Evolutionary conservation across 768 basidiomycete genomes (phyloP), one percentile per base, ranked within the genome.

Genomic region (Suillus cothurnatus): DNA sequence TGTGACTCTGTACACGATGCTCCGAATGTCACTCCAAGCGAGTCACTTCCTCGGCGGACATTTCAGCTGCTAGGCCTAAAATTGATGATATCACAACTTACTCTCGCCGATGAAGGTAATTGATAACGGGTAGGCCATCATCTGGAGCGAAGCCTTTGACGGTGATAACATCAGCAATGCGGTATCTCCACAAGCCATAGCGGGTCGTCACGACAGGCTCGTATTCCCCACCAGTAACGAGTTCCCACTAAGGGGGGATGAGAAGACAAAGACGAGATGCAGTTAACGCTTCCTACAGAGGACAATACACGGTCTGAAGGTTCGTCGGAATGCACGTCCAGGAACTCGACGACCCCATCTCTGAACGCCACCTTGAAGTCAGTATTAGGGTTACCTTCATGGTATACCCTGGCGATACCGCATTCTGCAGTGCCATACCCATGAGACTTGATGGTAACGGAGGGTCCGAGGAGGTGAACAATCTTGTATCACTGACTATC

Each of bases 1-100:
- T 68, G 68, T 19, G 66, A 62, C 59, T 73, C 72, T 2, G 61
- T 62, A 47, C 62, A 55, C 50, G 55, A 32, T 8, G 39, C 63
- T 6, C 57, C 28, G n/a, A 43, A 43, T 28, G 61, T 41, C 28
- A 63, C 64, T 31, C 61, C 63, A 31, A 65, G 41, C 26, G n/a
- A 56, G 12, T 55, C 38, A 55, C 53, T 55, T 34, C 31, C 31
- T 6, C 21, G 12, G 31, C 1, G 6, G 12, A 2, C 21, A 34
- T n/a, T 12, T 55, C 21, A 55, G 31, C 6, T 34, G 28, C 17
- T 31, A 55, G n/a, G 12, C 11, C 21, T 34, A 7, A 55, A 3
- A 14, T 3, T 34, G 21, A 55, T 55, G 53, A n/a, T 21, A 55
- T 55, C 31, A n/a, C 31, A n/a, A n/a, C 53, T 55, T 12, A 55